Evolutionary conservation across 495 filamentous ascomycete species (phyloP).

Genomic region (Alectoria sarmentosa): DNA sequence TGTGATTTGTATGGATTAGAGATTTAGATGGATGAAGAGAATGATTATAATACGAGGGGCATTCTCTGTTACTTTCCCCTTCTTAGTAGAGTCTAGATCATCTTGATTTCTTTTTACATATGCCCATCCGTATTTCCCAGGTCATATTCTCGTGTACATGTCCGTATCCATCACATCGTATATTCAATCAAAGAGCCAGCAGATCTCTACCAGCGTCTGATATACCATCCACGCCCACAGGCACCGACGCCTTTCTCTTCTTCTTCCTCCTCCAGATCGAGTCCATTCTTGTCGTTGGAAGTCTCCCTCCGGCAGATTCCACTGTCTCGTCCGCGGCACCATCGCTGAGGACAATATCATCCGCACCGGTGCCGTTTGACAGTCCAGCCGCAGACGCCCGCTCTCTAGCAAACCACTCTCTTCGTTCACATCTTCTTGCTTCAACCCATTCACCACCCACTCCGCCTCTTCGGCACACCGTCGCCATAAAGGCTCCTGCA

Average conservation of each 20-base stretch:
- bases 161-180: conserved; percentile 5
- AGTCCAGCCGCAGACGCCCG: conserved; percentile 9
- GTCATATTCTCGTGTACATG: conserved; percentile 11
- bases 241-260: conserved; percentile 13
- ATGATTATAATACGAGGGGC: not conserved
- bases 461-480: conserved; percentile 21
- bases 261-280: conserved; percentile 15
- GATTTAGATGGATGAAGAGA: not conserved
- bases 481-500: conserved; percentile 70
- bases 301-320: not conserved
- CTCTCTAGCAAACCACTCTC: conserved; percentile 23
- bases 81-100: not conserved
- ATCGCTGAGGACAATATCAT: conserved; percentile 8
- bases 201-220: not conserved
- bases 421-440: conserved; percentile 19
- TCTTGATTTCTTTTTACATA: not conserved
- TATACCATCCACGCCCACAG: not conserved
- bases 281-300: conserved; percentile 11
- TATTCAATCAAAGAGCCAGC: conserved; percentile 13
- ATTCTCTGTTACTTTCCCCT: not conserved
- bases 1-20: not conserved
- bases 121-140: not conserved
- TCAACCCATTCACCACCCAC: conserved; percentile 25
- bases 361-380: not conserved
- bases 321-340: not conserved